A percentile compares a stretch with the other conserved stretches of the same genome.
phyloP scores from a whole-genome alignment of 306 rosid species.

The Sicyos baderoa region DNA sequence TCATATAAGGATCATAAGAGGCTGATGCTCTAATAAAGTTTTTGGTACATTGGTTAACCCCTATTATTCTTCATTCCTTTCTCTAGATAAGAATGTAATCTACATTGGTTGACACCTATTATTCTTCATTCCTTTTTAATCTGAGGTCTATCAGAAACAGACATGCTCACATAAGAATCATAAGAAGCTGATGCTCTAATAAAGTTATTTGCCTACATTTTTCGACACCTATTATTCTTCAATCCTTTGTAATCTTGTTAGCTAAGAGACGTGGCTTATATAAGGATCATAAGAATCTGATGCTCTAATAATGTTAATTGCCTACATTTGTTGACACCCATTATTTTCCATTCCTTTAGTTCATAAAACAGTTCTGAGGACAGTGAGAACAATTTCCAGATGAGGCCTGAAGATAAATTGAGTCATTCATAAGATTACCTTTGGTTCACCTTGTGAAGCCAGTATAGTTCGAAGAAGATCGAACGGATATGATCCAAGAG shows the following conservation, averaged over 20 bases:
- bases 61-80: slow-evolving; percentile 1
- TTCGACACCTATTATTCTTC: not conserved
- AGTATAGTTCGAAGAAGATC: slow-evolving; percentile 88
- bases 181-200: slow-evolving; percentile 1
- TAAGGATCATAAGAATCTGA: not conserved
- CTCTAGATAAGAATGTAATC: not conserved
- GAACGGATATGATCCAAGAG: slow-evolving; percentile 88
- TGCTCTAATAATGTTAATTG: slow-evolving; percentile 1
- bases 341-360: not conserved
- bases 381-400: not conserved
- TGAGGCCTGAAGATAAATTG: not conserved
- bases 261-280: not conserved
- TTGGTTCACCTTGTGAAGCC: slow-evolving; percentile 98
- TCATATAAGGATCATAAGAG: not conserved
- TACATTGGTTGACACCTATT: too few relatives aligned
- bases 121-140: too few relatives aligned
- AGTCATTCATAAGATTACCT: slow-evolving; percentile 33
- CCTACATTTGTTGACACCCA: not conserved
- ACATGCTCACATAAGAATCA: not conserved
- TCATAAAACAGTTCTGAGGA: not conserved
- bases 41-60: not conserved
- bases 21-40: slow-evolving; percentile 1
- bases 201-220: not conserved
- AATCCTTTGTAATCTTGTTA: not conserved
- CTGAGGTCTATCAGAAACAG: not conserved